Conservation (phyloP, 768 basidiomycete genomes). For the Mycena vulgaris region DNA sequence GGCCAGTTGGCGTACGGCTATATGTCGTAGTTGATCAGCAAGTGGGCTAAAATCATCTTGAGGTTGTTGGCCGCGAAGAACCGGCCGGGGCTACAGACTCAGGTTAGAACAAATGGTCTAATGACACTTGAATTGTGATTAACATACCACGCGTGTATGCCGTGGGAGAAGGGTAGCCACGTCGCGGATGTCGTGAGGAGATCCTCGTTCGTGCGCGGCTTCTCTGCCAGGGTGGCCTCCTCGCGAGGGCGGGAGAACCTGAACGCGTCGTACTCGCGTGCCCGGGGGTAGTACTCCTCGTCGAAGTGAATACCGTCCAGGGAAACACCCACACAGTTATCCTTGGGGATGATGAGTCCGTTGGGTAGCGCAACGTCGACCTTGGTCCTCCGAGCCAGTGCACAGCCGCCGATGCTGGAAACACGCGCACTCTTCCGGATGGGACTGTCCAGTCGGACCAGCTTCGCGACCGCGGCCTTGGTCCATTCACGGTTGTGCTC, state of each 20-base stretch:
- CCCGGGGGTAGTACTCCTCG: constrained; percentile 19
- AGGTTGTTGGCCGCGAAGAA: constrained; percentile 38
- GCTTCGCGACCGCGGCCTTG: constrained; percentile 26
- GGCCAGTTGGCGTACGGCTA: constrained; percentile 17
- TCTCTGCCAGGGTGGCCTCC: neutral
- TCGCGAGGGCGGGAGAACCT: constrained; percentile 31
- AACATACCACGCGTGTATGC: constrained; percentile 27
- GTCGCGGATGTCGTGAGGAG: constrained; percentile 20
- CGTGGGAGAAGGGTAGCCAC: constrained; percentile 24
- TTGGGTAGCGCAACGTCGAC: constrained; percentile 24
- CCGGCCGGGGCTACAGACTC: constrained; percentile 26
- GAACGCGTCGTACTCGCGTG: constrained; percentile 26
- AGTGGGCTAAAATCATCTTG: constrained; percentile 35
- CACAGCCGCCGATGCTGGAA: constrained; percentile 20
- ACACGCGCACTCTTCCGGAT: constrained; percentile 28
- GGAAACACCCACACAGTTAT: constrained; percentile 16
- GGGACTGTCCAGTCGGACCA: constrained; percentile 33
- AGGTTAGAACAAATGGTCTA: neutral
- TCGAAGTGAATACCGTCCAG: constrained; percentile 39
- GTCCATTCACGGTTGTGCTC: constrained; percentile 33
- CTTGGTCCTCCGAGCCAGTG: constrained; percentile 19
- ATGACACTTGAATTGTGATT: neutral
- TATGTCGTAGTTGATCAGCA: constrained; percentile 35
- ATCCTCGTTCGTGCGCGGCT: constrained; percentile 16
- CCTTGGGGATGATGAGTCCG: constrained; percentile 10